Evolutionary conservation across 257 asterid species (phyloP), one percentile per base, ranked within the genome.

Genomic region (Penstemon eatonii): DNA sequence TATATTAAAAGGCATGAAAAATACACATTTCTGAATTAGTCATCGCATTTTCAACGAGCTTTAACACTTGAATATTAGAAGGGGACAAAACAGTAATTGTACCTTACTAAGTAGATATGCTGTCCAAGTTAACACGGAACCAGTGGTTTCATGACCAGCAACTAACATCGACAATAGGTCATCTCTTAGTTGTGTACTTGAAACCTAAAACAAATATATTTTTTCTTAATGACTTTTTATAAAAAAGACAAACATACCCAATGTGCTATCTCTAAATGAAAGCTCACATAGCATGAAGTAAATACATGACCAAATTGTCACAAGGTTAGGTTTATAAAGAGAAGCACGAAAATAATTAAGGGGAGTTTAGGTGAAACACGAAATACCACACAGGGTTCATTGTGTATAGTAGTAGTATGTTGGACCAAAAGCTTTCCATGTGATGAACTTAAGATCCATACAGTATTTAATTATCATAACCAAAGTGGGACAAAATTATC

Each of bases 141-240:
- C 99, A 68, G 97, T 90, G 74, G 99, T 90, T 83, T 93, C 98
- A 73, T 93, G 97, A 33, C 97, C 99, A 66, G 99, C 99, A 79
- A 93, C 99, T 73, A 93, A 78, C 99, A 93, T 90, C n/a, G 99
- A 93, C 75, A 90, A 80, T 79, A 93, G 96, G 74, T 93, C 97
- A 67, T 92, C 95, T 72, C 98, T 84, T 61, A 93, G 85, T 80
- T 90, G 97, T 73, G 74, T 56, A 71, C 97, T 90, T 65, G 99
- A 86, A 68, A 93, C 99, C 98, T 88, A 74, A 64, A 80, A 60
- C 42, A 63, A 41, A 70, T 61, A 75, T 33, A 55, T 52, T 18
- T 11, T 39, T 50, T 15, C 37, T 51, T 43, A 6, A 38, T 12
- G 39, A 41, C 11, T 11, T 7, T 5, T 8, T 49, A 36, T 7